Evolutionary conservation across 2,329 filamentous ascomycete genomes (phyloP), one percentile per base, ranked within the genome.

Genomic region (Albophoma yamanashiensis): DNA sequence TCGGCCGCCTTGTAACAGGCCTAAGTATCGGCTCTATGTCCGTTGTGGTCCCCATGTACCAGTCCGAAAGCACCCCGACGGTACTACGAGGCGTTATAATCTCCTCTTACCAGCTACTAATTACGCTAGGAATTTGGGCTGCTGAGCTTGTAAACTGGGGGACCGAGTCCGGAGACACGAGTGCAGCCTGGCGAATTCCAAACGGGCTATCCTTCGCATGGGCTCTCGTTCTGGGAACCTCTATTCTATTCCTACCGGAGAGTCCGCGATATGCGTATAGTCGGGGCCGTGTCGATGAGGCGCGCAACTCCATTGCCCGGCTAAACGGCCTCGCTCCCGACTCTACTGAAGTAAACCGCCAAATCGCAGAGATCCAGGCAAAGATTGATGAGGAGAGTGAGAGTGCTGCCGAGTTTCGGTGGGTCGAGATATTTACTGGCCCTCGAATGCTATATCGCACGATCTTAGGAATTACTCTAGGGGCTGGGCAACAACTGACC

Each of bases 41-140:
- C 7, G 85, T 87, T 50, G 75, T 84, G 34, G 84, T 86, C 1
- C 84, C 84, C 56, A 85, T 89, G 82, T 89, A 89, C 66, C 85
- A 88, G 69, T 82, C 80, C 20, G 87, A 89, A 71, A 85, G 80
- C 60, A 82, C 83, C 3, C 87, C 87, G 0, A 79, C 84, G 62
- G 80, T 84, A 61, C 82, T 89, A 57, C 82, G 87, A 65, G 85
- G 85, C 66, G 77, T 84, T 8, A 77, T 89, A 45, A 80, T 89
- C 36, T 79, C 81, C 1, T 82, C 79, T 58, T 89, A 89, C 71
- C 87, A 89, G 75, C 79, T 89, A 3, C 83, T 88, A 69, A 86
- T 89, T 68, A 89, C 86, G 0, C 75, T 88, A 36, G 87, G 87
- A 56, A 88, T 89, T 69, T 85, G 79, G 77, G 75, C 74, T 31